Base-by-base conservation (phyloP, 495 filamentous ascomycete species). In the Astrocystis sublimbata region DNA sequence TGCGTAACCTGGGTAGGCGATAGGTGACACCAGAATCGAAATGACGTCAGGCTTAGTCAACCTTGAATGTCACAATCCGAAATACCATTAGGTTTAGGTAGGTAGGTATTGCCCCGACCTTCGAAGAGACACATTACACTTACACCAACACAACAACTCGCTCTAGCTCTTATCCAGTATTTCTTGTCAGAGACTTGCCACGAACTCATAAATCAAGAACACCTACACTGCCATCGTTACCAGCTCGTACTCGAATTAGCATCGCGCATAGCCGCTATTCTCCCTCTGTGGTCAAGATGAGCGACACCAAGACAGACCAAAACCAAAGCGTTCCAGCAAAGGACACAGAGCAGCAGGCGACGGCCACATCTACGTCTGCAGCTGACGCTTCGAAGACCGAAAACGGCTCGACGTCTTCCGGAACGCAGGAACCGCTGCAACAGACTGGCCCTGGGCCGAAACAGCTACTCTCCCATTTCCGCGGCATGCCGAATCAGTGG, bases 401-500 rank as follows among this genome's bases (percentile, higher is more conserved):
- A 3, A 15, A 43, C 2, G 24, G n/a, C 45, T 21, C 58, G 4
- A 28, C 35, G 26, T 31, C 47, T 3, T 28, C 13, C 15, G 28
- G 36, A 15, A 23, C 60, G 26, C 41, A 56, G 31, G 30, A 56
- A 26, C 43, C 43, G 31, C 23, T 17, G 9, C 58, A 54, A 30
- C 51, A 62, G 38, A 55, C 42, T 15, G 40, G 41, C 10, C 47
- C 58, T 2, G 60, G 60, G 4, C 60, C 60, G 3, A 62, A 47
- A n/a, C 35, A 42, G 23, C 54, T 58, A 24, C 53, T 31, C 35
- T 63, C 67, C 1, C 70, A 72, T 41, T 72, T 47, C 49, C 63
- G 50, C 26, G 70, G 70, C 52, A 72, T 72, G 70, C 70, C 70
- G 47, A 64, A 47, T 15, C 70, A 72, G 41, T 72, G 70, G 70